phyloP scores from a whole-genome alignment of 2,329 filamentous ascomycete species.

The Verticillium klebahnii region DNA sequence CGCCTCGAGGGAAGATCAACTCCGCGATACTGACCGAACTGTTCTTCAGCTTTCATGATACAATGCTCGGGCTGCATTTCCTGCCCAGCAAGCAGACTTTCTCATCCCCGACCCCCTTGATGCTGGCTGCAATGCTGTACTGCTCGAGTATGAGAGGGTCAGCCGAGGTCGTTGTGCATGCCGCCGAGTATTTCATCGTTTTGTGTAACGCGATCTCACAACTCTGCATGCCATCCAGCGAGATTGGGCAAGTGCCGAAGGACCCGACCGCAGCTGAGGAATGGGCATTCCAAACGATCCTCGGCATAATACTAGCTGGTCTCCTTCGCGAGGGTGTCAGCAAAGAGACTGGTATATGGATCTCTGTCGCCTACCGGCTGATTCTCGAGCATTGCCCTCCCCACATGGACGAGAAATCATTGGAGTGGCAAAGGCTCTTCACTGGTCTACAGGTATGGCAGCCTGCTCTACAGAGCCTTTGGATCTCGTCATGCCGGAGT shows the following conservation, averaged over 20 bases:
- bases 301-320: slow-evolving; percentile 35
- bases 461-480: not conserved
- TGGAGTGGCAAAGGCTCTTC: slow-evolving; percentile 35
- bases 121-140: slow-evolving; percentile 39
- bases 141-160: slow-evolving; percentile 29
- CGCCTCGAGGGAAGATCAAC: not conserved
- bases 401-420: slow-evolving; percentile 28
- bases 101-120: slow-evolving; percentile 34
- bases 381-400: slow-evolving; percentile 35
- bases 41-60: slow-evolving; percentile 32
- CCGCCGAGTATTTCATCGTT: slow-evolving; percentile 32
- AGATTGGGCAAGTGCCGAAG: slow-evolving; percentile 18
- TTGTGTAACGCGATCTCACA: slow-evolving; percentile 34
- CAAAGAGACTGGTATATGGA: slow-evolving; percentile 37
- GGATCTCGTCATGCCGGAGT: not conserved
- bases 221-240: slow-evolving; percentile 28
- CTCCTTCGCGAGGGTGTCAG: slow-evolving; percentile 36
- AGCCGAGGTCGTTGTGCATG: slow-evolving; percentile 26
- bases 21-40: not conserved
- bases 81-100: slow-evolving; percentile 36
- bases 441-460: slow-evolving; percentile 19
- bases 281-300: slow-evolving; percentile 36
- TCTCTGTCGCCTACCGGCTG: slow-evolving; percentile 35
- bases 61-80: slow-evolving; percentile 39
- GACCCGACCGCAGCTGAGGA: slow-evolving; percentile 23